Evolutionary conservation across 1,139 yeast genomes (phyloP), one percentile per base, ranked within the genome.

Genomic region (Blastobotrys proliferans): DNA sequence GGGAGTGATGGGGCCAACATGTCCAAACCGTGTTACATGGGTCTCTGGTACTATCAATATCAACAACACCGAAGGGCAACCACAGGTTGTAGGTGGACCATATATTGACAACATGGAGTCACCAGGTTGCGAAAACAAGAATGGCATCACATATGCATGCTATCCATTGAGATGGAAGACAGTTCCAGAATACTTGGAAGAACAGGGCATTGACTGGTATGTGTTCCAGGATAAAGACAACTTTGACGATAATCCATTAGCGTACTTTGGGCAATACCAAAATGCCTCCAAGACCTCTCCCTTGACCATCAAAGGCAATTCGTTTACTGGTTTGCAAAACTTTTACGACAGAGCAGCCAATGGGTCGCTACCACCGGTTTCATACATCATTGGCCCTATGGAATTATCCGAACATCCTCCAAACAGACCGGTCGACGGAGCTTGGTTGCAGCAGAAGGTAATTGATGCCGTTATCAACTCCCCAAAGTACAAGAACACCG

Each of bases 331-430:
- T 6, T 41, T 54, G 27, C 48, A 53, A 4, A 44, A 33, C 16
- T 53, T 55, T 30, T 45, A 40, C 29, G 53, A 51, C 8, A 46
- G 41, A 18, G 54, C 53, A 20, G 49, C 49, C 17, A 49, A 51
- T 33, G 57, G 57, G 2, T 46, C 55, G 6, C 52, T 56, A 4
- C 57, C 60, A 6, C 47, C 52, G 8, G 54, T 56, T 9, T 52
- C 58, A 11, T 56, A 48, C 41, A 49, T 56, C 26, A 43, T 53
- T 29, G 56, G 57, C 13, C 55, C 56, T 4, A 44, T 40, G 44
- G 57, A 52, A 30, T 51, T 55, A 10, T 48, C 55, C 21, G 60
- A 56, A 44, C 59, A 55, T 38, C 49, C 57, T 28, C 56, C 58
- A 14, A 19, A 48, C 40, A 32, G 38, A 28, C 60, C 60, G 20